A percentile compares a stretch with the other conserved stretches of the same genome.
phyloP scores from a whole-genome alignment of 805 yeast genomes.

The Clavispora santaluciae region DNA sequence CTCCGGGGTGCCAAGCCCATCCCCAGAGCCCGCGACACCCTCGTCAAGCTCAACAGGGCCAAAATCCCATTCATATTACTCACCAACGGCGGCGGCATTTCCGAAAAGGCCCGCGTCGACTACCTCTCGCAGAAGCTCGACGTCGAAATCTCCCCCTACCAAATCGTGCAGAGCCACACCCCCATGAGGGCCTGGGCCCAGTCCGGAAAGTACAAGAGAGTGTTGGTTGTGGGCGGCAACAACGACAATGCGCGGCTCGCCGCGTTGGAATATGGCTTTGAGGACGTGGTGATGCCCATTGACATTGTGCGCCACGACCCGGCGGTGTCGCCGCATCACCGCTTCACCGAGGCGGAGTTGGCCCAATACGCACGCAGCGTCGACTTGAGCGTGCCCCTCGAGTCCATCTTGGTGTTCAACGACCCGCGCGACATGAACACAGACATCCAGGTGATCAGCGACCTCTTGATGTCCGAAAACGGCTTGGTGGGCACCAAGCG shows the following conservation, averaged over 20 bases:
- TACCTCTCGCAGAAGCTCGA: constrained; percentile 45
- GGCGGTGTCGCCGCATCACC: constrained; percentile 65
- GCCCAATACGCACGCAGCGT: constrained; percentile 33
- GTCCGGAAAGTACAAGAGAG: constrained; percentile 46
- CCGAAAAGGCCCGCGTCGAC: constrained; percentile 57
- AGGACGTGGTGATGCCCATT: constrained; percentile 65
- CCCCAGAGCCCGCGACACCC: constrained; percentile 58
- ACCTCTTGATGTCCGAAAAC: constrained; percentile 56
- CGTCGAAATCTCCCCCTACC: constrained; percentile 47
- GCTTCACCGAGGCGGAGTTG: constrained; percentile 43
- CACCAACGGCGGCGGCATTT: constrained; percentile 87
- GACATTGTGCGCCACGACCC: constrained; percentile 62
- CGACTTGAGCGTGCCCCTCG: constrained; percentile 43
- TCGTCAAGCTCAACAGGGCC: constrained; percentile 45
- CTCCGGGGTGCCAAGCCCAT: constrained; percentile 68
- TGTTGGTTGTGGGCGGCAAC: constrained; percentile 82
- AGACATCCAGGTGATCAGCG: constrained; percentile 74
- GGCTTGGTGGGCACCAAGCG: constrained; percentile 66
- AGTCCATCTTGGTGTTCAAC: constrained; percentile 76
- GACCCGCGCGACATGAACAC: constrained; percentile 89
- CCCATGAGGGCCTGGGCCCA: constrained; percentile 64
- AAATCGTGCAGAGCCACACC: constrained; percentile 83
- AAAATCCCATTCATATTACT: constrained; percentile 74
- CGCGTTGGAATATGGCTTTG: constrained; percentile 73
- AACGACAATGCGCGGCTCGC: constrained; percentile 65